Evolutionary conservation across 2,329 filamentous ascomycete species (phyloP).

Genomic region (Dothistroma septosporum): DNA sequence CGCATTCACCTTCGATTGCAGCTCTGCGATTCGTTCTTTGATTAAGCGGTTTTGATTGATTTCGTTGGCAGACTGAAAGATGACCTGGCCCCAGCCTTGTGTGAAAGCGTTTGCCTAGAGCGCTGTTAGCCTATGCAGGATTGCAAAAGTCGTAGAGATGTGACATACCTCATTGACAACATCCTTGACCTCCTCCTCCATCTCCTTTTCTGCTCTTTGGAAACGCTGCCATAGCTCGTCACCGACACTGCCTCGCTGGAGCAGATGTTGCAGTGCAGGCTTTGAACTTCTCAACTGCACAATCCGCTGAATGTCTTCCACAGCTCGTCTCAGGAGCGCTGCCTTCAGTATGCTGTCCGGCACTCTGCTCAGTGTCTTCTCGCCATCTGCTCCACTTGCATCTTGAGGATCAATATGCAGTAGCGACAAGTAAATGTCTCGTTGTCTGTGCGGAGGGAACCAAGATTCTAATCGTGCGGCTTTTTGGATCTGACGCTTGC

Average conservation of each 20-base stretch:
- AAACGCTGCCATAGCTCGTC: conserved; percentile 96
- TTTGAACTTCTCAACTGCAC: conserved; percentile 85
- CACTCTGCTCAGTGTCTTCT: conserved; percentile 62
- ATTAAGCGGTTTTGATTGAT: conserved; percentile 81
- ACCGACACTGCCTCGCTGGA: conserved; percentile 88
- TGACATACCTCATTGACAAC: conserved; percentile 78
- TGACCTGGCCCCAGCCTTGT: conserved; percentile 84
- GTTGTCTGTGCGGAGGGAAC: conserved; percentile 86
- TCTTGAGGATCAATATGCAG: conserved; percentile 67
- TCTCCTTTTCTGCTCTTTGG: conserved; percentile 88
- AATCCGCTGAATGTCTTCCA: conserved; percentile 89
- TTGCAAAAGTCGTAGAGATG: neutral
- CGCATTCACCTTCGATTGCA: conserved; percentile 64
- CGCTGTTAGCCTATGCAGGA: conserved; percentile 7
- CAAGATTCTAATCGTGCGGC: conserved; percentile 85
- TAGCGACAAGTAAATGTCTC: conserved; percentile 91
- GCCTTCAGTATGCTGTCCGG: conserved; percentile 85
- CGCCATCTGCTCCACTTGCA: conserved; percentile 49
- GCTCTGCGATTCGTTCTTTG: conserved; percentile 68
- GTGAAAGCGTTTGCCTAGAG: conserved; percentile 80
- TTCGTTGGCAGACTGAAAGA: conserved; percentile 97
- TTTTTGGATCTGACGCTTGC: conserved; percentile 78
- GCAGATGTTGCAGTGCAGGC: conserved; percentile 73
- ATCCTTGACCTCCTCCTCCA: conserved; percentile 91
- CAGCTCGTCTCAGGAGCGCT: conserved; percentile 79